phyloP scores from a whole-genome alignment of 345 rosid species.

The Aegle marmelos region DNA sequence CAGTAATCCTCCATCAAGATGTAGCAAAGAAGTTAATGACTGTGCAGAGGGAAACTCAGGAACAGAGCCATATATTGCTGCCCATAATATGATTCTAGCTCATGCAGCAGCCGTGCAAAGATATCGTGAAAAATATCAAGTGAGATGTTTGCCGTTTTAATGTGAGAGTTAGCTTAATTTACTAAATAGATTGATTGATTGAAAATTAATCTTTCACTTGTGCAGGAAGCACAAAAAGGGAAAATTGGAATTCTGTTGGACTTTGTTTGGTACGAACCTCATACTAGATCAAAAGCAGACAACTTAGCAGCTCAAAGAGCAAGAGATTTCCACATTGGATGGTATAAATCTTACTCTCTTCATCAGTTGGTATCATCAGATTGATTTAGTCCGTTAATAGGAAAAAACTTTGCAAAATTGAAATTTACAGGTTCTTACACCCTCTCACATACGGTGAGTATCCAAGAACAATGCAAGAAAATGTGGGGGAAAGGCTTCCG shows the following conservation, averaged over 20 bases:
- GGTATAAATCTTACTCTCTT: conserved; percentile 28
- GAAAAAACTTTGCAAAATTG: background rate
- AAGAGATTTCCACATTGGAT: conserved; percentile 71
- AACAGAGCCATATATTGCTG: conserved; percentile 63
- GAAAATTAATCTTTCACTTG: too few relatives aligned
- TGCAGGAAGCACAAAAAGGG: conserved; percentile 51
- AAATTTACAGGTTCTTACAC: conserved; percentile 47
- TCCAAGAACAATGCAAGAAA: conserved; percentile 57
- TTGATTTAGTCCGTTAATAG: background rate
- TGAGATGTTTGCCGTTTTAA: background rate
- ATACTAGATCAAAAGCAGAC: conserved; percentile 48
- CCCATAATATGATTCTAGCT: conserved; percentile 50
- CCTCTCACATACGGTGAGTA: conserved; percentile 70
- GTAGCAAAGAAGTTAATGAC: conserved; percentile 52
- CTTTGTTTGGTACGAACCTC: conserved; percentile 66
- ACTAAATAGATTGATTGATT: background rate
- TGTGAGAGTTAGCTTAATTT: too few relatives aligned
- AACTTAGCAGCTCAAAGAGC: conserved; percentile 66
- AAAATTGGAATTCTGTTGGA: conserved; percentile 64
- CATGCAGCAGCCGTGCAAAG: conserved; percentile 58
- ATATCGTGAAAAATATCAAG: conserved; percentile 55
- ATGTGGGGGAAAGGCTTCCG: conserved; percentile 49
- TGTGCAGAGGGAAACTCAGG: conserved; percentile 53
- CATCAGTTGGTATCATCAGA: background rate
- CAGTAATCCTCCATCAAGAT: conserved; percentile 48